These are phyloP conservation scores for Phaeosphaeria sp. DNA, from an alignment of 2,329 filamentous ascomycete genomes.

Conservation along the genomic window DNA sequence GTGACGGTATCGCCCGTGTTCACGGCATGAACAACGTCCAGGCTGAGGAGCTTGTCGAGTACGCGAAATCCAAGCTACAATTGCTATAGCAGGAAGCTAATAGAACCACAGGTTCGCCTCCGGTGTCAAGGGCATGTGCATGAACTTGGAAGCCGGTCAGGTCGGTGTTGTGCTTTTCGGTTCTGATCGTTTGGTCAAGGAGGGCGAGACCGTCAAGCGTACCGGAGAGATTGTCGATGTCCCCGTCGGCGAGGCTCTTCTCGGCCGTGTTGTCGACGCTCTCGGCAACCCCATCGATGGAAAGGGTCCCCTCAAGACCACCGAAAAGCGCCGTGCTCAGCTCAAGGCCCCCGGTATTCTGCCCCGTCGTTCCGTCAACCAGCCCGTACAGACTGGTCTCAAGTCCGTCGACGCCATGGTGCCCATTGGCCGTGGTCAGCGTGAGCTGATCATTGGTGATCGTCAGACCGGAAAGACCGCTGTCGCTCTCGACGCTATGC, in stretches of 20 bases:
- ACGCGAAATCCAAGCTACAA: slow-evolving; percentile 57
- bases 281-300: slow-evolving; percentile 99
- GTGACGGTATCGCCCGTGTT: slow-evolving; percentile 99
- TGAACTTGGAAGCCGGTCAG: slow-evolving; percentile 99
- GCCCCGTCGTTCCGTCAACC: slow-evolving; percentile 94
- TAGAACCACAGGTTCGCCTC: slow-evolving; percentile 82
- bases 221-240: slow-evolving; percentile 99
- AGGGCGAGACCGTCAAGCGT: slow-evolving; percentile 99
- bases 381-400: slow-evolving; percentile 98
- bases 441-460: slow-evolving; percentile 99
- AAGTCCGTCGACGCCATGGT: slow-evolving; percentile 99
- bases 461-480: slow-evolving; percentile 99
- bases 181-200: slow-evolving; percentile 99
- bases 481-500: slow-evolving; percentile 95
- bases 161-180: slow-evolving; percentile 99
- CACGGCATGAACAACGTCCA: slow-evolving; percentile 99
- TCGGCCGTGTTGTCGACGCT: slow-evolving; percentile 98
- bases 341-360: slow-evolving; percentile 99
- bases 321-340: slow-evolving; percentile 93
- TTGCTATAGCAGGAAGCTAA: slow-evolving; percentile 32
- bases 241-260: slow-evolving; percentile 88
- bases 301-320: slow-evolving; percentile 95
- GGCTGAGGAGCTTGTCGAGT: slow-evolving; percentile 99
- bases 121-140: slow-evolving; percentile 99
- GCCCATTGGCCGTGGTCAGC: slow-evolving; percentile 98